Conservation (phyloP, 768 basidiomycete species). For the Holtermannia corniformis region DNA sequence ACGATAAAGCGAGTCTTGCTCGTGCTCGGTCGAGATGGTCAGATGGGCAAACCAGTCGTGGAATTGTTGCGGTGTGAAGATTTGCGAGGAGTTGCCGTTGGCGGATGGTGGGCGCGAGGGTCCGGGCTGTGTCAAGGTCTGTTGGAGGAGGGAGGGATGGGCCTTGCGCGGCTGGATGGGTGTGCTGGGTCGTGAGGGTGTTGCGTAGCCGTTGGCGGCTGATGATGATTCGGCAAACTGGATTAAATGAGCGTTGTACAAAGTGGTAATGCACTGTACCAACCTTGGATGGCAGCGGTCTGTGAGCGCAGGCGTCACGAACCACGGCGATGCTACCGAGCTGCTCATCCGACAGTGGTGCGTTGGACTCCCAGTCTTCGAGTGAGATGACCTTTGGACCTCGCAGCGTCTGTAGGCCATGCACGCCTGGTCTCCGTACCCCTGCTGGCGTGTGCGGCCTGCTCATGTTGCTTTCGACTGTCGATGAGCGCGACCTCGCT, state of each 20-base stretch:
- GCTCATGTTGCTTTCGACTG: not conserved
- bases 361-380: constrained; percentile 85
- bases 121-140: constrained; percentile 4
- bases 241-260: not conserved
- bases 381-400: constrained; percentile 39
- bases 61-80: constrained; percentile 88
- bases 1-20: constrained; percentile 86
- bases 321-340: constrained; percentile 56
- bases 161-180: constrained; percentile 4
- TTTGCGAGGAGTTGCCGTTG: constrained; percentile 17
- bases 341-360: constrained; percentile 64
- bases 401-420: constrained; percentile 1
- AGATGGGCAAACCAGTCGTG: constrained; percentile 92
- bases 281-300: constrained; percentile 69
- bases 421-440: not conserved
- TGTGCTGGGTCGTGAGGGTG: constrained; percentile 17
- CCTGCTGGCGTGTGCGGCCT: not conserved
- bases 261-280: not conserved
- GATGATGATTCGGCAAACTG: constrained; percentile 12
- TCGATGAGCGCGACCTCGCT: too few relatives aligned
- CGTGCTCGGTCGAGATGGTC: constrained; percentile 80
- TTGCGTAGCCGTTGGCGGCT: constrained; percentile 7
- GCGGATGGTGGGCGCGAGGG: constrained; percentile 16
- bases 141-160: constrained; percentile 7
- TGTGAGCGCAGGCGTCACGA: constrained; percentile 54